Conservation (phyloP, 441 rosid species). For the Pelargonium myrrhifolium region DNA sequence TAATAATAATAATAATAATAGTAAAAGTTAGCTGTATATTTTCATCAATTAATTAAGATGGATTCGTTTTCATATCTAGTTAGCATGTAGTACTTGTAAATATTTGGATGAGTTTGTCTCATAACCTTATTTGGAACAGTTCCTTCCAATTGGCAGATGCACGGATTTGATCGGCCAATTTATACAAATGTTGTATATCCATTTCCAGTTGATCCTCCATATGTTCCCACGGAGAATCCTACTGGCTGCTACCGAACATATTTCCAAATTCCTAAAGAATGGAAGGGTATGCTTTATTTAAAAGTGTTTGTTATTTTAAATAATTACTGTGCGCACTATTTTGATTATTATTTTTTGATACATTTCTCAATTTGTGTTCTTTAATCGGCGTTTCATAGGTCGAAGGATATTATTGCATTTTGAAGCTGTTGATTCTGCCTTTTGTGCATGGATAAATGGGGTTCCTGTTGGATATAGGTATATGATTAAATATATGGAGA, state of each 20-base stretch:
- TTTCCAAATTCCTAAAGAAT: conserved; percentile 75
- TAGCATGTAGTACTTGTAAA: conserved; percentile 5
- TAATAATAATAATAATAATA: not conserved
- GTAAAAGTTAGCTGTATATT: not conserved
- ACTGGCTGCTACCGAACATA: conserved; percentile 92
- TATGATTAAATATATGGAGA: not conserved
- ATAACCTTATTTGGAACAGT: conserved; percentile 46
- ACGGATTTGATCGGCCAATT: conserved; percentile 91
- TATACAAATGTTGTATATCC: conserved; percentile 84
- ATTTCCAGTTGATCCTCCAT: conserved; percentile 74
- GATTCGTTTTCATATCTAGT: not conserved
- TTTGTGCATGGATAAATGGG: conserved; percentile 88
- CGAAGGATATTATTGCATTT: conserved; percentile 90
- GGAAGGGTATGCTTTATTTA: conserved; percentile 59
- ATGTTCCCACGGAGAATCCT: conserved; percentile 74
- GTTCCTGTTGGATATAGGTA: conserved; percentile 93
- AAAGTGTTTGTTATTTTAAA: conserved; percentile 12
- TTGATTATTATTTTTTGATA: conserved; percentile 7
- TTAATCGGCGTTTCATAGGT: conserved; percentile 42
- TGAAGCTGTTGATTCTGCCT: conserved; percentile 98
- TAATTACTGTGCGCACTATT: conserved; percentile 10
- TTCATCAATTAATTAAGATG: not conserved
- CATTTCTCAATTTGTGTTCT: not conserved
- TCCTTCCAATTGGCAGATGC: conserved; percentile 98
- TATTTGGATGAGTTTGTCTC: conserved; percentile 9